phyloP scores from a whole-genome alignment of 805 yeast species.

The Torulaspora microellipsoides region DNA sequence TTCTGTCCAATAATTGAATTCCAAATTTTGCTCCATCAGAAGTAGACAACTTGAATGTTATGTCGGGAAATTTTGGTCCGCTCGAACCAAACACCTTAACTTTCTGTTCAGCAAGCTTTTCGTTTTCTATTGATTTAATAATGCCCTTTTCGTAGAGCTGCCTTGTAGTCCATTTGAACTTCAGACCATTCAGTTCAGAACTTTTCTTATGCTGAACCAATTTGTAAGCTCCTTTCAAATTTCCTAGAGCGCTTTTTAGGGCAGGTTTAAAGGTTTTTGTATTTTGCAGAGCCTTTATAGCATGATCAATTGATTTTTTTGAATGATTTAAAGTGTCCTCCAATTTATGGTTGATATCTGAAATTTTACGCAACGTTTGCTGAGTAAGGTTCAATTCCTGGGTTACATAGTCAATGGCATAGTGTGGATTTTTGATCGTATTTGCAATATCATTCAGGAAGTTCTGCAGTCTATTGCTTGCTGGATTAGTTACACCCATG shows the following conservation, averaged over 20 bases:
- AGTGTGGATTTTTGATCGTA: slow-evolving; percentile 61
- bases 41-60: slow-evolving; percentile 70
- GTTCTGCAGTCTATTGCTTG: slow-evolving; percentile 65
- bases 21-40: slow-evolving; percentile 66
- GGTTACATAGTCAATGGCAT: slow-evolving; percentile 44
- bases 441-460: slow-evolving; percentile 76
- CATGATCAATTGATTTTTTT: slow-evolving; percentile 45
- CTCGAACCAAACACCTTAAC: slow-evolving; percentile 38
- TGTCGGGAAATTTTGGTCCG: slow-evolving; percentile 55
- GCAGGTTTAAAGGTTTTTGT: slow-evolving; percentile 28
- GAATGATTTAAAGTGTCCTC: slow-evolving; percentile 40
- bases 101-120: slow-evolving; percentile 37
- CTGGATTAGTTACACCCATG: slow-evolving; percentile 57
- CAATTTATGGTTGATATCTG: slow-evolving; percentile 43
- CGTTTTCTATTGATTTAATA: slow-evolving; percentile 55
- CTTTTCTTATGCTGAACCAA: slow-evolving; percentile 34
- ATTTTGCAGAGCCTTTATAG: slow-evolving; percentile 47
- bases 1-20: slow-evolving; percentile 47
- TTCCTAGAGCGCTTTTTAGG: slow-evolving; percentile 27
- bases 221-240: slow-evolving; percentile 41
- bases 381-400: slow-evolving; percentile 44
- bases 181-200: slow-evolving; percentile 37
- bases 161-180: slow-evolving; percentile 74
- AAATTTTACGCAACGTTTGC: slow-evolving; percentile 42
- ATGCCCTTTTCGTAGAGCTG: slow-evolving; percentile 71